Base-by-base conservation (phyloP, 2,329 filamentous ascomycete species). In the Colletotrichum melonis region DNA sequence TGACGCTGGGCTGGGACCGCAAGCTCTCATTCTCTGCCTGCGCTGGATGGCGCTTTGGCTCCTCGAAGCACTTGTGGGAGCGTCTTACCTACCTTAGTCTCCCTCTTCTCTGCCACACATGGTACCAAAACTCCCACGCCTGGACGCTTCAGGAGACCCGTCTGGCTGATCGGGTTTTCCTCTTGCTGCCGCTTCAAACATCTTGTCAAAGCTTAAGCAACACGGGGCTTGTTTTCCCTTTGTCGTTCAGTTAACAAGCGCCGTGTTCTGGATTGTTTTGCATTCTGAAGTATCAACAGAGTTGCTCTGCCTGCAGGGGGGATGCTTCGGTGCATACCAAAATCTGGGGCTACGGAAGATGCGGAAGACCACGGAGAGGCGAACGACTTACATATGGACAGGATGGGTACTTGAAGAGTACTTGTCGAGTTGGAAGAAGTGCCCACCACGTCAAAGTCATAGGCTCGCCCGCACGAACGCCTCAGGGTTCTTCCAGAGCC, bases 31-130 rank as follows among this genome's bases (percentile, higher is more conserved):
- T 32, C 24, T 22, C 60, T 49, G 71, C 46, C 56, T 38, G 35
- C 62, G 32, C 67, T 56, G 16, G 49, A 38, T 64, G 56, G 46
- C 71, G 71, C 71, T 71, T 73, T 71, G 71, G 60, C 67, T 49
- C 52, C 7, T 16, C 16, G n/a, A 22, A 49, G 49, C 49, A 35
- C 57, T 67, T 28, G 19, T 26, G 57, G 16, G 16, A 57, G 56
- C 56, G 35, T 57, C 63, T 46, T 57, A 38, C 32, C 35, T 16
- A 26, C 35, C 19, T 42, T 65, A 46, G 46, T 60, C 49, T 38
- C 26, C 46, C 28, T 22, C 26, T 32, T 49, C 42, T 49, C 42
- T 49, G 19, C 60, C 49, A 32, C 60, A n/a, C 19, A 62, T 59
- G 24, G 35, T 52, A 42, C 49, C 60, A 35, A 66, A 32, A n/a